Percentiles rank a stretch among this genome's conserved stretches.
These are phyloP conservation scores for Cytospora chrysosperma DNA, from an alignment of 2,329 filamentous ascomycete species.

Conservation along the genomic window DNA sequence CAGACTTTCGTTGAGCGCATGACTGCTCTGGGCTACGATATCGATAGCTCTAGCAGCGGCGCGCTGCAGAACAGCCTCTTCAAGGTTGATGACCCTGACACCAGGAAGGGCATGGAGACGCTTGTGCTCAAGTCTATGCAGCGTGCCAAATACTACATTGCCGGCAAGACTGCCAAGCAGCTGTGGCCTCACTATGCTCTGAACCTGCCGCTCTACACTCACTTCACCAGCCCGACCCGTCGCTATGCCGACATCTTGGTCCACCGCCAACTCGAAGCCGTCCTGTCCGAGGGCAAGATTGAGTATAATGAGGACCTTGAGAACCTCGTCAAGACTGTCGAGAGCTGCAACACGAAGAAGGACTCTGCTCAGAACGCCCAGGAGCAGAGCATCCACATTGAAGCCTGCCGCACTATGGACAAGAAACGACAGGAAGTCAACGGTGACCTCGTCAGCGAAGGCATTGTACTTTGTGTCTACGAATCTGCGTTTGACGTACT, in stretches of 20 bases:
- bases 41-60: constrained; percentile 87
- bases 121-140: constrained; percentile 93
- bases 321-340: constrained; percentile 83
- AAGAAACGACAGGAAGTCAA: constrained; percentile 82
- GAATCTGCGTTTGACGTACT: constrained; percentile 98
- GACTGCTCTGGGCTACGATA: constrained; percentile 84
- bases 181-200: constrained; percentile 86
- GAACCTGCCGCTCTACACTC: constrained; percentile 91
- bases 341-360: constrained; percentile 98
- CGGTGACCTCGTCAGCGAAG: constrained; percentile 90
- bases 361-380: constrained; percentile 96
- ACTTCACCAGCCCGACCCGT: constrained; percentile 93
- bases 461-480: constrained; percentile 95
- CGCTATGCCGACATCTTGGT: constrained; percentile 95
- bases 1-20: constrained; percentile 91
- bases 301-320: constrained; percentile 91
- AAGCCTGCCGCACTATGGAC: constrained; percentile 95
- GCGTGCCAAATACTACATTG: constrained; percentile 91
- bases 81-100: constrained; percentile 81
- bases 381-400: constrained; percentile 98
- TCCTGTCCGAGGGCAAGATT: constrained; percentile 75
- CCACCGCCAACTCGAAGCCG: constrained; percentile 87
- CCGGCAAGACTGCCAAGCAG: constrained; percentile 74
- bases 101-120: constrained; percentile 98
- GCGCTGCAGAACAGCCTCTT: constrained; percentile 92